These are phyloP conservation scores for Gigaspora rosea DNA, from an alignment of 192 early-diverging fungal species.

Conservation along the genomic window DNA sequence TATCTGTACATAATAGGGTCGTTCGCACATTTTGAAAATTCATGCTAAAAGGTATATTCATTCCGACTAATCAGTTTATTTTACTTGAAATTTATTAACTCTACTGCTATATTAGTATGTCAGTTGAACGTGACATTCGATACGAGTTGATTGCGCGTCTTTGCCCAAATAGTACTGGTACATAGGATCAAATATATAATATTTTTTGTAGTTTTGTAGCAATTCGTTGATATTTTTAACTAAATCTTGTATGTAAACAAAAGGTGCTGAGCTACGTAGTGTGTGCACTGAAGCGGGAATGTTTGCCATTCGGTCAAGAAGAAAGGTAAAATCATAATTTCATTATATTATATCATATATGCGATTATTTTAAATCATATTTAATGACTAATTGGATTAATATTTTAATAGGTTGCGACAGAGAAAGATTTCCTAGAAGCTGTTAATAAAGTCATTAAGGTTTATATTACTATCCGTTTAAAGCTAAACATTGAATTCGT, in stretches of 20 bases:
- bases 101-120: constrained; percentile 65
- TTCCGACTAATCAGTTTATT: neutral
- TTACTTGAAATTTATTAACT: neutral
- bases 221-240: neutral
- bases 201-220: neutral
- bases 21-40: constrained; percentile 98
- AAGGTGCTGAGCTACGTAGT: constrained; percentile 90
- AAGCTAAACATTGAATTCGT: neutral
- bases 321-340: constrained; percentile 66
- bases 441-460: constrained; percentile 99
- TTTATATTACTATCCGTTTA: neutral
- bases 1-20: constrained; percentile 60
- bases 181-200: neutral
- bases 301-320: constrained; percentile 97
- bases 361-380: neutral
- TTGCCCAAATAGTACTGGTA: constrained; percentile 95
- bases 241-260: neutral
- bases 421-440: constrained; percentile 99
- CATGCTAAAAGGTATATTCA: constrained; percentile 74
- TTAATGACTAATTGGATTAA: constrained; percentile 1
- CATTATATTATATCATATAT: neutral
- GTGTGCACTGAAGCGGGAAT: constrained; percentile 99
- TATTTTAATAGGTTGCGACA: constrained; percentile 71
- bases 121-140: constrained; percentile 98
- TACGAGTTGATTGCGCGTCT: constrained; percentile 97